Base-by-base conservation (phyloP, 257 asterid genomes). In the Nemophila menziesii region DNA sequence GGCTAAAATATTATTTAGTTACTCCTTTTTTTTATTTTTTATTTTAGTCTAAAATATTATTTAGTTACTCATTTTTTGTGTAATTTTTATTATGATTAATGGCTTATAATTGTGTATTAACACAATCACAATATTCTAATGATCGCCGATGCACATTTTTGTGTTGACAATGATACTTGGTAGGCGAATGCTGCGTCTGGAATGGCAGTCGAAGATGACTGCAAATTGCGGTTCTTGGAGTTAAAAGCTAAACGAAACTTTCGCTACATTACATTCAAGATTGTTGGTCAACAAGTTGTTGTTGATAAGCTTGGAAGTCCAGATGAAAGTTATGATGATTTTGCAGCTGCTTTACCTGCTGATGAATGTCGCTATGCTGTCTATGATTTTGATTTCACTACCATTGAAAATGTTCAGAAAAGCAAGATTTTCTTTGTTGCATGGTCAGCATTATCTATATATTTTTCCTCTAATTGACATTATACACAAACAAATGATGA, bases 351-450 rank as follows among this genome's bases (percentile, higher is more conserved):
- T 41, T 55, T 61, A 4, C 67, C 67, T 11, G 50, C 52, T 3
- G 44, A 61, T 13, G 67, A 61, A 43, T 61, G 67, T 19, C 66
- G 66, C 19, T 60, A 60, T 29, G 66, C 66, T 11, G 67, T 61
- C 43, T 61, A 39, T 21, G 67, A 61, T 48, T 61, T 52, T 16
- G 67, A 61, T 42, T 61, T 61, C 52, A 53, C 34, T 40, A 61
- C 67, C 9, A 21, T 27, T n/a, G 67, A 61, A 39, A 61, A 61
- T 21, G 50, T 52, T 36, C 67, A 61, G 52, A 61, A 61, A 43
- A 53, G 61, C 67, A 61, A 61, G 61, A 52, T 61, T 53, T 61
- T 52, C 56, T 61, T 61, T 40, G 34, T 61, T n/a, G 61, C 67
- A 3, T 61, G 67, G 67, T 61, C 47, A 38, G 8, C 6, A 26